Conservation (phyloP, 1,284 basidiomycete genomes). For the Puccinia polysora region DNA sequence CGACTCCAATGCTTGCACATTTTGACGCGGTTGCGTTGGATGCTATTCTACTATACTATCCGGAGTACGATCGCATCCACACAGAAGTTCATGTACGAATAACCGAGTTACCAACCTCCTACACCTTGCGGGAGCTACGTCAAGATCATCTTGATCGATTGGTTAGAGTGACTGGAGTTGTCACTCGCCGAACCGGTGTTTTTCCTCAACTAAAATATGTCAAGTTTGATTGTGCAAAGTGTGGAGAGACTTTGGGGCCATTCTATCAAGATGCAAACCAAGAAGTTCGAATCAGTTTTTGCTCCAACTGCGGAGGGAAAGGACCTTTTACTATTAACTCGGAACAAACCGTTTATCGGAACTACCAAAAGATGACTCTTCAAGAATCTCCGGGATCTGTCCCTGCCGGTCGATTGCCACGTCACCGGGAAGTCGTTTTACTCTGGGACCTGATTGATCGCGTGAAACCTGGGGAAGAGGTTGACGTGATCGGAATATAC, state of each 20-base stretch:
- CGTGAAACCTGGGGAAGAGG: conserved; percentile 96
- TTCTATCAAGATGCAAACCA: conserved; percentile 95
- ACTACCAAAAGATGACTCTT: conserved; percentile 98
- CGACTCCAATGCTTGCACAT: conserved; percentile 82
- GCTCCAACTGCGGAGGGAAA: conserved; percentile 84
- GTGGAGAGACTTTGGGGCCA: conserved; percentile 83
- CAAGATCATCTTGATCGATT: conserved; percentile 89
- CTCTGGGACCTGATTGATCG: conserved; percentile 97
- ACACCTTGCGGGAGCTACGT: conserved; percentile 86
- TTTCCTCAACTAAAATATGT: conserved; percentile 99
- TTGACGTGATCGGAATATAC: conserved; percentile 97
- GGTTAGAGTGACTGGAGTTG: conserved; percentile 92
- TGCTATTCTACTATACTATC: conserved; percentile 91
- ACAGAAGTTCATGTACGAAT: conserved; percentile 97
- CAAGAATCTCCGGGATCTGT: conserved; percentile 99
- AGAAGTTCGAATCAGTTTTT: conserved; percentile 91
- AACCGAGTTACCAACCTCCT: conserved; percentile 81
- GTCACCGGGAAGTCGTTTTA: conserved; percentile 92
- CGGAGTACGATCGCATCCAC: conserved; percentile 92
- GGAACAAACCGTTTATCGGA: conserved; percentile 97
- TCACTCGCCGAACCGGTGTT: conserved; percentile 89
- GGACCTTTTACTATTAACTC: conserved; percentile 96
- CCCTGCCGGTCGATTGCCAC: conserved; percentile 88
- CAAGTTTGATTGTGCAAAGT: conserved; percentile 95
- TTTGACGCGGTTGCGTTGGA: conserved; percentile 94